A percentile compares a stretch with the other conserved stretches of the same genome.
Conservation (phyloP, 83 land plant species). For the Diphasiastrum complanatum region DNA sequence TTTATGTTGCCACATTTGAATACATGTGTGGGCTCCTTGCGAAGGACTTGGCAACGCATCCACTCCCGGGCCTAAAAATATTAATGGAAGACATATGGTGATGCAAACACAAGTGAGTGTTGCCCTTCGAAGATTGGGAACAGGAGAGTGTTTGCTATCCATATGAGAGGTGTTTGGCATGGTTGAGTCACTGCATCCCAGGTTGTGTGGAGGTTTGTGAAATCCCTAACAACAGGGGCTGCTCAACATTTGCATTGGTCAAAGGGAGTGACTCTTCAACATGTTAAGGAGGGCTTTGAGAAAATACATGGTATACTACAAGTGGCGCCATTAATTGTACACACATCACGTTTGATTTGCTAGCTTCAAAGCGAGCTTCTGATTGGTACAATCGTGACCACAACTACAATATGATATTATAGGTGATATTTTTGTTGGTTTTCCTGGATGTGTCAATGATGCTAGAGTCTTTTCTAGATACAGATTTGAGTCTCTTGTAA, state of each 20-base stretch:
- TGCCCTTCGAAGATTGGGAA: too few relatives aligned
- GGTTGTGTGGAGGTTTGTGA: too few relatives aligned
- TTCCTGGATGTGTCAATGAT: constrained; percentile 2
- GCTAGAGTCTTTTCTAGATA: background rate
- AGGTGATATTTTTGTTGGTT: constrained; percentile 1
- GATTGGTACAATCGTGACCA: constrained; percentile 11
- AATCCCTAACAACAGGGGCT: too few relatives aligned
- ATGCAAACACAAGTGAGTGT: too few relatives aligned
- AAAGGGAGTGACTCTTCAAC: too few relatives aligned
- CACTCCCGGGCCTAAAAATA: background rate
- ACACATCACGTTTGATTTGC: background rate
- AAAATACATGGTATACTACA: constrained; percentile 1
- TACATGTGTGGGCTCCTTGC: constrained; percentile 3
- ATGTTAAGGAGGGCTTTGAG: too few relatives aligned
- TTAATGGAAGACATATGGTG: too few relatives aligned
- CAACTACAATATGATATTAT: too few relatives aligned
- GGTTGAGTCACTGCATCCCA: too few relatives aligned
- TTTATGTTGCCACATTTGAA: constrained; percentile 5
- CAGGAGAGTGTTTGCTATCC: too few relatives aligned
- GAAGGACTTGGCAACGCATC: background rate
- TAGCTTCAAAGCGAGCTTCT: background rate
- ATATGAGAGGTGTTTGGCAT: too few relatives aligned
- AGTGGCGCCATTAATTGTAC: constrained; percentile 6
- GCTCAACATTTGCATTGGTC: too few relatives aligned
- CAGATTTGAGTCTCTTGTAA: background rate